Evolutionary conservation across 208 protist species (phyloP), one percentile per base, ranked within the genome.

Genomic region (Leishmania tarentolae): DNA sequence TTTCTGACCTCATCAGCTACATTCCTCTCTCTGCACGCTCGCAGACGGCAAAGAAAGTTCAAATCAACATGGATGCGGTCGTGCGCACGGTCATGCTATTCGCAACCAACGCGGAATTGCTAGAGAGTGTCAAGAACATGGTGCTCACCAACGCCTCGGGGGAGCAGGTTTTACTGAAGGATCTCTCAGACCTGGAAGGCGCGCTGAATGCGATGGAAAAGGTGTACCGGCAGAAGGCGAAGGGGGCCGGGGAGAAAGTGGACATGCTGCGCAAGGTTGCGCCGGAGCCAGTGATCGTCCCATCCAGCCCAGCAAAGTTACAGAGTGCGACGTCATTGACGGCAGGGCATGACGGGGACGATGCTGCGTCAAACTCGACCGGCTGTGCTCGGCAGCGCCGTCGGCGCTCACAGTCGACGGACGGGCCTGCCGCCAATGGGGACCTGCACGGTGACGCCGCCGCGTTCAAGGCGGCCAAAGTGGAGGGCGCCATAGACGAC

Each of bases 1-100:
- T 96, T 24, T 90, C 84, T 5, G 74, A 86, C 21, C 70, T 97
- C 37, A 77, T 87, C 76, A 92, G 90, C 17, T 95, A 91, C 76
- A 56, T 91, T 9, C 91, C 92, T 8, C 85, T 93, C 37, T 87
- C 87, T 17, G 69, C 86, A 28, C 88, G 90, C 52, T 92, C 87
- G 37, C 75, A 79, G 63, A 87, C 84, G 1, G 79, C 85, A 37
- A 81, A 82, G 80, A 80, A 81, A 52, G 72, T 95, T 17, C 46
- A 69, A 4, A 76, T 94, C 13, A 90, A 95, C 79, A 90, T 81
- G 35, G 83, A 85, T 35, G 91, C 84, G 3, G 40, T 96, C 35
- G 75, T 92, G 17, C 87, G 87, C 47, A 82, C 86, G 6, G 83
- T 90, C 11, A 78, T 76, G 57, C 82, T 94, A 28, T 94, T 90